phyloP scores from a whole-genome alignment of 306 rosid species.

The Sindora glabra region DNA sequence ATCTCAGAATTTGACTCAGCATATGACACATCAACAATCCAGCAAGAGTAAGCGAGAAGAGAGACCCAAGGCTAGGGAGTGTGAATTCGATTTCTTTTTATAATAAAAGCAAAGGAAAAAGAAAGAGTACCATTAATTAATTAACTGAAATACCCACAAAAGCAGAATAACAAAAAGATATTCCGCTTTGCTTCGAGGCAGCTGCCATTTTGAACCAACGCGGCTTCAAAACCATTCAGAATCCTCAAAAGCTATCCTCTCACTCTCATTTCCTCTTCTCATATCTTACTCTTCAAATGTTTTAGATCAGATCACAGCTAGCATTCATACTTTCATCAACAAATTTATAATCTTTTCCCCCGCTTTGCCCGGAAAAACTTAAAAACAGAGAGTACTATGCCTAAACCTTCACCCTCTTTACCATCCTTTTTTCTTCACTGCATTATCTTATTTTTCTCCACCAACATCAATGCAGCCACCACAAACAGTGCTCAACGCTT shows the following conservation, averaged over 20 bases:
- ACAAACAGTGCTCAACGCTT: slow-evolving; percentile 24
- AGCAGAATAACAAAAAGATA: too few species aligned
- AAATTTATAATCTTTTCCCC: not conserved
- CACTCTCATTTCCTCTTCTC: not conserved
- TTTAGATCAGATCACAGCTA: not conserved
- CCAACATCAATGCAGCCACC: not conserved
- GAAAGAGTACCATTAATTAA: too few species aligned
- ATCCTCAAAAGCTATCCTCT: not conserved
- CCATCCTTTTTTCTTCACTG: not conserved
- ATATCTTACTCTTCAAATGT: not conserved
- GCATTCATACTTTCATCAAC: not conserved
- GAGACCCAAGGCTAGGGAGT: too few species aligned
- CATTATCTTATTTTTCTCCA: not conserved
- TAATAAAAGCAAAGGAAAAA: too few species aligned
- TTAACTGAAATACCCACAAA: too few species aligned
- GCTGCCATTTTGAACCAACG: slow-evolving; percentile 18
- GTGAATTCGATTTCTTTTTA: too few species aligned
- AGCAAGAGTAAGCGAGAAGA: too few species aligned
- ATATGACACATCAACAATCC: too few species aligned
- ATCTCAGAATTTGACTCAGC: too few species aligned
- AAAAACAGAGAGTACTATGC: not conserved
- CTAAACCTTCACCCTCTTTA: not conserved
- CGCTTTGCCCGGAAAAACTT: not conserved
- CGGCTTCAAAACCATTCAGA: slow-evolving; percentile 27
- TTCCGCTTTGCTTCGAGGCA: slow-evolving; percentile 16